Conservation (phyloP, 225 moss, liverwort and hornwort genomes). For the Sphagnum contortum region DNA sequence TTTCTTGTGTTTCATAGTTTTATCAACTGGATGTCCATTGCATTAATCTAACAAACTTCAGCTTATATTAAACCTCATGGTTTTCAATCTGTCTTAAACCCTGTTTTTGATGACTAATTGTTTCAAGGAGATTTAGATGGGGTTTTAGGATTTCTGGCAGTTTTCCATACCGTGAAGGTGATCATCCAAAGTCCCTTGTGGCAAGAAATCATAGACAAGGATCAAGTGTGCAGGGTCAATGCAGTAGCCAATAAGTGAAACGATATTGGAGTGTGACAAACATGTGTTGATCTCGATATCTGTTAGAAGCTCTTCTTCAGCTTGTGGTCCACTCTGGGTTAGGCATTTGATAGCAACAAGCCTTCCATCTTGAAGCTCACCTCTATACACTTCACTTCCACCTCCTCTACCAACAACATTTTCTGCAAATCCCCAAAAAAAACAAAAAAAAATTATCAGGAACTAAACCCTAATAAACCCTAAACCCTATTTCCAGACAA, state of each 20-base stretch:
- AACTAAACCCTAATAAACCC: too few relatives aligned
- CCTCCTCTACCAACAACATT: slow-evolving; percentile 57
- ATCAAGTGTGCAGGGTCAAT: slow-evolving; percentile 37
- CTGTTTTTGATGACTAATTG: too few relatives aligned
- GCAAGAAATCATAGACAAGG: slow-evolving; percentile 46
- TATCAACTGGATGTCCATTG: too few relatives aligned
- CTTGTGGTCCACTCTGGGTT: slow-evolving; percentile 49
- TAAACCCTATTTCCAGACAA: too few relatives aligned
- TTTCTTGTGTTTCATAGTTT: too few relatives aligned
- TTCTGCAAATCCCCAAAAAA: slow-evolving; percentile 11
- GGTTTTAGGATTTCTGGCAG: too few relatives aligned
- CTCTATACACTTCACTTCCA: slow-evolving; percentile 53
- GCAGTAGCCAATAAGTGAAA: slow-evolving; percentile 45
- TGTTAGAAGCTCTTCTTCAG: slow-evolving; percentile 48
- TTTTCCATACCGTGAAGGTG: slow-evolving; percentile 40
- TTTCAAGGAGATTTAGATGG: too few relatives aligned
- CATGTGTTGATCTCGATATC: slow-evolving; percentile 55
- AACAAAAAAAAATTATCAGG: too few relatives aligned
- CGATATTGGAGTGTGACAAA: slow-evolving; percentile 46
- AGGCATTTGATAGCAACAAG: slow-evolving; percentile 45
- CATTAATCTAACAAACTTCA: too few relatives aligned
- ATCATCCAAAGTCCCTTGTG: slow-evolving; percentile 46
- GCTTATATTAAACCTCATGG: too few relatives aligned
- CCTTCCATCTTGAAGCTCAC: slow-evolving; percentile 30
- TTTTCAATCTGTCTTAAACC: too few relatives aligned